Conservation (phyloP, 768 basidiomycete genomes). For the Pleurotus djamor region DNA sequence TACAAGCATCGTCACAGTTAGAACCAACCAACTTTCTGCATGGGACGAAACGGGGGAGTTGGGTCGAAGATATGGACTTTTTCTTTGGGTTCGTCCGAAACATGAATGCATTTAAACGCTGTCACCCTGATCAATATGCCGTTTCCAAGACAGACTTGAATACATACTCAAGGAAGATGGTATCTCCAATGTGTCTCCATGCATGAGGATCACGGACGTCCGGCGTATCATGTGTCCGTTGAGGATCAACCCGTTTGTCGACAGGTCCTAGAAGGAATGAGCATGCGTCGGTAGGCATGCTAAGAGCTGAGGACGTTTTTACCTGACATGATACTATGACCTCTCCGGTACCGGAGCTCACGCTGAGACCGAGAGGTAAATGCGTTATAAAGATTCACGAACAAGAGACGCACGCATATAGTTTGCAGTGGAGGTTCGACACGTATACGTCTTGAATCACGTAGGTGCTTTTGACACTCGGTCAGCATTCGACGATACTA, state of each 20-base stretch:
- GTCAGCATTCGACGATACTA: constrained; percentile 17
- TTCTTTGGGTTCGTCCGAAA: constrained; percentile 50
- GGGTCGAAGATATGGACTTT: constrained; percentile 60
- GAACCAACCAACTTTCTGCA: constrained; percentile 44
- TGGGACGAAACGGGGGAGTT: constrained; percentile 51
- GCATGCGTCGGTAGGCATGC: no score
- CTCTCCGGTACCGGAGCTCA: constrained; percentile 68
- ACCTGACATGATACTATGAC: constrained; percentile 82
- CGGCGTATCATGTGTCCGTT: constrained; percentile 72
- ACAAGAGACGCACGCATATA: constrained; percentile 63
- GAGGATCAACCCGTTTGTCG: constrained; percentile 71
- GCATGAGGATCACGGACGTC: constrained; percentile 69
- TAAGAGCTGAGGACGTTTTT: not conserved
- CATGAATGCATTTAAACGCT: constrained; percentile 70
- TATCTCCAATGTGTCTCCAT: constrained; percentile 69
- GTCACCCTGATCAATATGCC: not conserved
- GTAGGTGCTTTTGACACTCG: constrained; percentile 47
- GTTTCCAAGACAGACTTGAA: not conserved
- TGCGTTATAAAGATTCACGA: not conserved
- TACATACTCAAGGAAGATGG: constrained; percentile 60
- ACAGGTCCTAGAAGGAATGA: constrained; percentile 52
- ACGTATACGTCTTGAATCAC: constrained; percentile 60
- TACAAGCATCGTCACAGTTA: no score
- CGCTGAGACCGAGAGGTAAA: constrained; percentile 35
- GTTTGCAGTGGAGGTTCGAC: constrained; percentile 72